These are phyloP conservation scores for Beauveria australis DNA, from an alignment of 2,329 filamentous ascomycete species.

Conservation along the genomic window DNA sequence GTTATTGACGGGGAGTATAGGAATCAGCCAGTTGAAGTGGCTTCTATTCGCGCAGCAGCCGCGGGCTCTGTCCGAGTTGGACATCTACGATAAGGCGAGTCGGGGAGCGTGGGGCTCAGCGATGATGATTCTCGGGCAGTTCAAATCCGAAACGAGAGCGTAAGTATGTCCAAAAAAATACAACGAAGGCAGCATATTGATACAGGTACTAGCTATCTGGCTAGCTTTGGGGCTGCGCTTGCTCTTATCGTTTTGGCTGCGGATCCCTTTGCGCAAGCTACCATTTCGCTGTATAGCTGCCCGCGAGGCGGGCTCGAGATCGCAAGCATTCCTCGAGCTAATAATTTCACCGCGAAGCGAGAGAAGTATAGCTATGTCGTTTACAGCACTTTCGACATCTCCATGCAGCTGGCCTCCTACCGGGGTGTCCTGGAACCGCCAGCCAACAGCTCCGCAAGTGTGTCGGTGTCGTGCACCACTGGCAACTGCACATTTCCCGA, in stretches of 20 bases:
- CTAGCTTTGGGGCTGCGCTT: not conserved
- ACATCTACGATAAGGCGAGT: slow-evolving; percentile 2
- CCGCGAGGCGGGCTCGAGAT: not conserved
- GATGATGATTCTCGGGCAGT: not conserved
- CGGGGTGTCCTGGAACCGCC: not conserved
- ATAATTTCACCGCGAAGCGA: not conserved
- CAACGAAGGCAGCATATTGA: not conserved
- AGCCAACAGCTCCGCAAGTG: not conserved
- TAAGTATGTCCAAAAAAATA: not conserved
- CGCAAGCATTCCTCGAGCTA: slow-evolving; percentile 4
- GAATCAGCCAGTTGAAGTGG: slow-evolving; percentile 7
- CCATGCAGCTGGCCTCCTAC: slow-evolving; percentile 1
- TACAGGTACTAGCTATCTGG: not conserved
- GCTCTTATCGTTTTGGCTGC: not conserved
- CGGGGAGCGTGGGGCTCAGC: not conserved
- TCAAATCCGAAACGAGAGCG: not conserved
- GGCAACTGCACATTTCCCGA: slow-evolving; percentile 7
- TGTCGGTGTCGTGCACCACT: not conserved
- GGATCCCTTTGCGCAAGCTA: slow-evolving; percentile 6
- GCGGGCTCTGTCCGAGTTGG: not conserved
- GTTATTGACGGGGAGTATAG: not conserved
- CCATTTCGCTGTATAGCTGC: not conserved
- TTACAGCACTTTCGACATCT: not conserved
- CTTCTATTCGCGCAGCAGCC: not conserved
- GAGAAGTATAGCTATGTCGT: not conserved